Percentiles rank a stretch among this genome's conserved stretches.
These are phyloP conservation scores for Coemansia sp. DNA, from an alignment of 192 early-diverging fungal genomes.

Conservation along the genomic window DNA sequence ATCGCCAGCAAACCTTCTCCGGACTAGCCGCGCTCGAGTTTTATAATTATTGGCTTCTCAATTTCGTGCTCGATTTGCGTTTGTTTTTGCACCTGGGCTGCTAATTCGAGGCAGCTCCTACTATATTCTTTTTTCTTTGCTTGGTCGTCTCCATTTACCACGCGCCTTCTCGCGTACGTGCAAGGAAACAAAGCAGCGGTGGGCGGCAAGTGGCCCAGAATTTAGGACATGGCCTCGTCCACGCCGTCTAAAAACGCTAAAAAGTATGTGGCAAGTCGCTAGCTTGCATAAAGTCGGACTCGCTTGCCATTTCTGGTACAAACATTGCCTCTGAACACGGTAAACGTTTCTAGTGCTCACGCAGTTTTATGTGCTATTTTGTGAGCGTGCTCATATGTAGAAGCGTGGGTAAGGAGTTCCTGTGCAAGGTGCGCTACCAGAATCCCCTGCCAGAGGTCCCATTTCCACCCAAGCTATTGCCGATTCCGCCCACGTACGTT, in stretches of 20 bases:
- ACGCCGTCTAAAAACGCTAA: slow-evolving; percentile 9
- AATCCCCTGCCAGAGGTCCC: slow-evolving; percentile 51
- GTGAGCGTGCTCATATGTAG: slow-evolving; percentile 3
- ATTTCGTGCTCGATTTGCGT: too few species aligned
- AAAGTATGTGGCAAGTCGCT: slow-evolving; percentile 17
- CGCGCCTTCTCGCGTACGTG: too few species aligned
- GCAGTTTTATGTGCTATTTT: background rate
- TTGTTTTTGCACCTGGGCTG: too few species aligned
- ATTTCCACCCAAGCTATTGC: slow-evolving; percentile 52
- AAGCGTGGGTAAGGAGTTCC: slow-evolving; percentile 47
- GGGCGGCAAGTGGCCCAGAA: background rate
- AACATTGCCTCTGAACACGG: background rate
- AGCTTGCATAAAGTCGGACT: too few species aligned
- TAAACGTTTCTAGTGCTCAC: background rate
- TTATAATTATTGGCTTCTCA: too few species aligned
- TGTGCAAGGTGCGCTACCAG: slow-evolving; percentile 52
- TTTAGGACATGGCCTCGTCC: slow-evolving; percentile 8
- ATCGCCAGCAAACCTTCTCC: too few species aligned
- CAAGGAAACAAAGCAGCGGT: background rate
- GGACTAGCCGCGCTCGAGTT: too few species aligned
- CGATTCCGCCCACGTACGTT: slow-evolving; percentile 50
- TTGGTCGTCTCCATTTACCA: too few species aligned
- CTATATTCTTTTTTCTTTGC: background rate
- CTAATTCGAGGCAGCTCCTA: too few species aligned
- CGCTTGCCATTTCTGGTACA: too few species aligned